Evolutionary conservation across 1,139 yeast species (phyloP).

Genomic region (Pichia sp.): DNA sequence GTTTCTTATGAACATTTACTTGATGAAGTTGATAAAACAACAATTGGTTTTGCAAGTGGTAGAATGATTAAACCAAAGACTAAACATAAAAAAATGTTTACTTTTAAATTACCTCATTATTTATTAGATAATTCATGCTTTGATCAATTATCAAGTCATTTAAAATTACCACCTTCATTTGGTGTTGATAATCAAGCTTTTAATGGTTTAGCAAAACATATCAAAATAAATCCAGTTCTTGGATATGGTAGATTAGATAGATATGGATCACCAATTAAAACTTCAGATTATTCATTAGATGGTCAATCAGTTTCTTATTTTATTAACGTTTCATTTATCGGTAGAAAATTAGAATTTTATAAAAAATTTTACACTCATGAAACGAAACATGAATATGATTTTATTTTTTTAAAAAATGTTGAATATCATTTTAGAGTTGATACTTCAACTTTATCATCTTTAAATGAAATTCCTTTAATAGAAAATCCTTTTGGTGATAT

Average conservation of each 20-base stretch:
- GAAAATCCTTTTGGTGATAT: slow-evolving; percentile 12
- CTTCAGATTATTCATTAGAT: slow-evolving; percentile 26
- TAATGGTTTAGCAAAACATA: slow-evolving; percentile 14
- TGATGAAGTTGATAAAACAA: slow-evolving; percentile 37
- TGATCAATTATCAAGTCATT: slow-evolving; percentile 46
- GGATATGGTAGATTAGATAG: slow-evolving; percentile 38
- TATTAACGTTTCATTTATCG: slow-evolving; percentile 25
- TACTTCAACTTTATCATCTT: slow-evolving; percentile 6
- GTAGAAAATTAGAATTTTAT: slow-evolving; percentile 19
- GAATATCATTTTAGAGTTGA: slow-evolving; percentile 22
- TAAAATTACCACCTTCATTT: slow-evolving; percentile 54
- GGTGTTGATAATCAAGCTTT: slow-evolving; percentile 38
- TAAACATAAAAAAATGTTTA: slow-evolving; percentile 56
- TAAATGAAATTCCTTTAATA: slow-evolving; percentile 1
- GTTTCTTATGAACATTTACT: slow-evolving; percentile 1
- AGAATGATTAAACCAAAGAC: slow-evolving; percentile 45
- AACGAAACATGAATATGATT: slow-evolving; percentile 20
- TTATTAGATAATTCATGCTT: slow-evolving; percentile 54
- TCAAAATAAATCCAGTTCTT: slow-evolving; percentile 23
- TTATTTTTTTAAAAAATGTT: slow-evolving; percentile 19
- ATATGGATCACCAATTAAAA: slow-evolving; percentile 32
- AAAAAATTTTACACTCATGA: slow-evolving; percentile 16
- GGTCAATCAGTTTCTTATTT: slow-evolving; percentile 26
- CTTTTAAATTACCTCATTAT: slow-evolving; percentile 55
- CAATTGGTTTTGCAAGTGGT: slow-evolving; percentile 47